phyloP scores from a whole-genome alignment of 1,284 basidiomycete species.

The Wolfiporia cocos region DNA sequence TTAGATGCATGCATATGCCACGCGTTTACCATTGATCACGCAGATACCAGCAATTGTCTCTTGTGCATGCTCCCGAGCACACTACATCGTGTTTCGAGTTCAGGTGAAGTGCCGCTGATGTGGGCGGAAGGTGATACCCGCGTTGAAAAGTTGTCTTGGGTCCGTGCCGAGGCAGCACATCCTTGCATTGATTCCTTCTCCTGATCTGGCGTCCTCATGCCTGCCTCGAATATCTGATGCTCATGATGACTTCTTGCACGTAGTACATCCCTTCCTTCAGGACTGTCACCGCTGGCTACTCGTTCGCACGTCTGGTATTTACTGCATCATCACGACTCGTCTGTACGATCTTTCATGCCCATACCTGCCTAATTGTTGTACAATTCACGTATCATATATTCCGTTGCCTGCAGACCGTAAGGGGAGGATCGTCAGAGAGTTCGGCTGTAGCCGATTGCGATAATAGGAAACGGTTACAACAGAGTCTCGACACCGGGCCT shows the following conservation, averaged over 20 bases:
- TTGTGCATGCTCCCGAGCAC: slow-evolving; percentile 34
- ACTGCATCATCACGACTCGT: slow-evolving; percentile 6
- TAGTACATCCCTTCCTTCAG: background rate
- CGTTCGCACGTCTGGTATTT: slow-evolving; percentile 1
- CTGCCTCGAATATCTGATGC: slow-evolving; percentile 1
- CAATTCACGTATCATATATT: background rate
- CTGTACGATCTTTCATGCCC: slow-evolving; percentile 6
- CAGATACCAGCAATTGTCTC: slow-evolving; percentile 38
- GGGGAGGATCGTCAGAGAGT: background rate
- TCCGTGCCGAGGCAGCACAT: slow-evolving; percentile 1
- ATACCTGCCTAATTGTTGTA: slow-evolving; percentile 3
- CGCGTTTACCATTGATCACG: background rate
- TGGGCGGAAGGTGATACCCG: slow-evolving; percentile 5
- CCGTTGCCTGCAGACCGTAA: background rate
- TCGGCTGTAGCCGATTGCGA: slow-evolving; percentile 8
- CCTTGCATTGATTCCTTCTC: background rate
- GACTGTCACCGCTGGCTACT: slow-evolving; percentile 4
- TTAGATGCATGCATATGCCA: background rate
- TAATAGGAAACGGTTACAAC: slow-evolving; percentile 9
- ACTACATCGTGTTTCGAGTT: slow-evolving; percentile 36
- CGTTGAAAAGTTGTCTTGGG: slow-evolving; percentile 13
- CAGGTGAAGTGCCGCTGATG: slow-evolving; percentile 25
- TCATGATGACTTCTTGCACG: slow-evolving; percentile 1
- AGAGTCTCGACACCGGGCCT: slow-evolving; percentile 8
- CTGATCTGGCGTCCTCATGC: background rate